phyloP scores from a whole-genome alignment of 192 early-diverging fungal genomes.

The Coemansia erecta region DNA sequence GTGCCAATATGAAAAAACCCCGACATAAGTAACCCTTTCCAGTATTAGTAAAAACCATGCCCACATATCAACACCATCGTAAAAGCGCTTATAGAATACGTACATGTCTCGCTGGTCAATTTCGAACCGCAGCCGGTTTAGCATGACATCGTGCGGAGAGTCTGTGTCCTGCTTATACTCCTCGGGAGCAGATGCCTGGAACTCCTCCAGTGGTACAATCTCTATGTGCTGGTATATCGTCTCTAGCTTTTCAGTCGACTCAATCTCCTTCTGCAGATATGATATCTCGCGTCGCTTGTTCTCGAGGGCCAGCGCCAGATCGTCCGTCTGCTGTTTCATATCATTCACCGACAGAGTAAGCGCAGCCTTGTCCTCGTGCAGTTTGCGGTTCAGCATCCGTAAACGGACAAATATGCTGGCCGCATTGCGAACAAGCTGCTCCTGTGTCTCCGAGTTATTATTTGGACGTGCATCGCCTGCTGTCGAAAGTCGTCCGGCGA shows the following conservation, averaged over 20 bases:
- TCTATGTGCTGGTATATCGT: constrained; percentile 52
- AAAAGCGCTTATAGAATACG: constrained; percentile 3
- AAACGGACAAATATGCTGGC: constrained; percentile 38
- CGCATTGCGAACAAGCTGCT: constrained; percentile 18
- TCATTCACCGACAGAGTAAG: constrained; percentile 21
- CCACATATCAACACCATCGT: background rate
- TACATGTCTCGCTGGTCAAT: constrained; percentile 39
- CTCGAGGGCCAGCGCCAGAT: constrained; percentile 35
- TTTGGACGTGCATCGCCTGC: background rate
- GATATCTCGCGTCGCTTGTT: constrained; percentile 30
- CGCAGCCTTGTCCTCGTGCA: constrained; percentile 30
- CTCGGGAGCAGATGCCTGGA: constrained; percentile 24
- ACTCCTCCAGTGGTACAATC: constrained; percentile 26
- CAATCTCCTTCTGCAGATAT: constrained; percentile 44
- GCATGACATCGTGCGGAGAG: constrained; percentile 50
- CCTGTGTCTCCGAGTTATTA: constrained; percentile 1
- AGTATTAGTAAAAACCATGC: background rate
- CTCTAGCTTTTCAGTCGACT: constrained; percentile 36
- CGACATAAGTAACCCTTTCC: background rate
- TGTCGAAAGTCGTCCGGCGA: constrained; percentile 12
- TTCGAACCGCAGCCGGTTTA: constrained; percentile 44
- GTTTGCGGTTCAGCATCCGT: constrained; percentile 35
- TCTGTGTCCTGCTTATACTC: constrained; percentile 28
- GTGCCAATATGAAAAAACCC: background rate
- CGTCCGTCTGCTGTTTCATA: constrained; percentile 34